Conservation (phyloP, 2,329 filamentous ascomycete genomes). For the Sporothrix inflata region DNA sequence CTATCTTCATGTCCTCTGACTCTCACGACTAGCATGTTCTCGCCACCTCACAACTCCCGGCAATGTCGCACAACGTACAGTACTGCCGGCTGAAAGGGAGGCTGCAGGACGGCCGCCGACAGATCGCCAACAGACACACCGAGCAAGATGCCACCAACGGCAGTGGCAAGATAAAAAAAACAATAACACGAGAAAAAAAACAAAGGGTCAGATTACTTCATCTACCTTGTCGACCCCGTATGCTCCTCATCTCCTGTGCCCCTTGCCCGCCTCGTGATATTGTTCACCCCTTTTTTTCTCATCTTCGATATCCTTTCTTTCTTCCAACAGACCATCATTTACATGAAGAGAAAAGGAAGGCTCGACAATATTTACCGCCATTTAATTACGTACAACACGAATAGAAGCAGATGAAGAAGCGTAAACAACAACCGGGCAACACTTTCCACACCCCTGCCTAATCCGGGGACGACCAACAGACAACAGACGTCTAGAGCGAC, state of each 20-base stretch:
- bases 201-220: not conserved
- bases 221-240: not conserved
- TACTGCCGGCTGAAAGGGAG: not conserved
- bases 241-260: not conserved
- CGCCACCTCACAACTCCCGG: constrained; percentile 4
- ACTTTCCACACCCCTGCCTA: not conserved
- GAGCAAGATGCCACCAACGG: not conserved
- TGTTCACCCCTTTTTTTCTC: not conserved
- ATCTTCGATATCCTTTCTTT: not conserved
- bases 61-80: not conserved
- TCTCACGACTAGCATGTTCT: too few species aligned
- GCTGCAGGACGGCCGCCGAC: not conserved
- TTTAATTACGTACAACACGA: not conserved
- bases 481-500: not conserved
- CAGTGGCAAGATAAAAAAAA: not conserved
- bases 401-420: not conserved
- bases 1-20: not conserved
- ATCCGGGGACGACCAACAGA: not conserved
- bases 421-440: not conserved
- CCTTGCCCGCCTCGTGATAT: not conserved
- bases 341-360: not conserved
- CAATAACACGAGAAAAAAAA: not conserved
- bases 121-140: constrained; percentile 1
- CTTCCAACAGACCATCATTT: not conserved
- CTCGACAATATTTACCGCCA: not conserved